Base-by-base conservation (phyloP, 345 rosid genomes). In the Jatropha curcas region DNA sequence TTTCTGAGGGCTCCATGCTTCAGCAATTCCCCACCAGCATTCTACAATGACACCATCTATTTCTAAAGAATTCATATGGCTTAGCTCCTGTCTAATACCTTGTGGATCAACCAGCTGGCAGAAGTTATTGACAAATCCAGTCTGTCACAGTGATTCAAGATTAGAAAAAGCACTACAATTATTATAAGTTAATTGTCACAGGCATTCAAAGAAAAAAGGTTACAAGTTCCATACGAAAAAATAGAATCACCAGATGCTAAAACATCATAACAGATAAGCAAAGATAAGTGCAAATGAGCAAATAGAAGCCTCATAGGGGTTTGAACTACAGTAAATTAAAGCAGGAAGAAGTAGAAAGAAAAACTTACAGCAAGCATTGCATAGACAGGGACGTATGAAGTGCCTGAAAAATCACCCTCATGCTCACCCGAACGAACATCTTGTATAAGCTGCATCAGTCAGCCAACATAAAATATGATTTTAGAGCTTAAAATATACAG, bases 21-120 rank as follows among this genome's bases (percentile, higher is more conserved):
- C 98, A 74, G 90, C 91, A 66, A 92, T 87, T 63, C 97, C 98
- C 98, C 98, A 92, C 98, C 98, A 94, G 84, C 98, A 94, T 81
- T 90, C 90, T 76, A 94, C 88, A 35, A 77, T 76, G 33, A 92
- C 86, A 56, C 98, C 97, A 86, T 90, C 97, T 6, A 89, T 88
- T 73, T 86, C 86, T 76, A 90, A 74, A 20, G 97, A 89, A 81
- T 88, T 89, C 83, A 94, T 78, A 74, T 82, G 86, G 80, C 85
- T 88, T 53, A 94, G 73, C 84, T 92, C 97, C 74, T 86, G 93
- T 65, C 88, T 84, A 69, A 87, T 68, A 64, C 86, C 90, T 64
- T 88, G 92, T 55, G 84, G 86, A 82, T 94, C 91, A 74, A 85
- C 84, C 84, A 92, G 80, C 82, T 90, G 97, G 78, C 97, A 83